Conservation (phyloP, 108 stramenopile species). For the Parmales sp. region DNA sequence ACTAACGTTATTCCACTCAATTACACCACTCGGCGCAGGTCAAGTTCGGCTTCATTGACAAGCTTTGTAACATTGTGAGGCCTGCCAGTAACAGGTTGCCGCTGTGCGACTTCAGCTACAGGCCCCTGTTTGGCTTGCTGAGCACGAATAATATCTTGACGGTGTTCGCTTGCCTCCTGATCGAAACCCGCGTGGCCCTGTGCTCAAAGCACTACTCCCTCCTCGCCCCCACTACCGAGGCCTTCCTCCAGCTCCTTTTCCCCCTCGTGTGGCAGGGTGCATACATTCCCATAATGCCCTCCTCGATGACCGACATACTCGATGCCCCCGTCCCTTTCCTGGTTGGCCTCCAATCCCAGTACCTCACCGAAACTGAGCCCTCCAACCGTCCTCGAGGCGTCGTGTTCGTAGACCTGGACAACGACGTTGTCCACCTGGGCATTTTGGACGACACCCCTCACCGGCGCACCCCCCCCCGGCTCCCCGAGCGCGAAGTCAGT, state of each 20-base stretch:
- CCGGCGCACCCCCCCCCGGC: constrained; percentile 25
- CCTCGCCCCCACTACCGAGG: constrained; percentile 65
- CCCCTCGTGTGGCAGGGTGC: constrained; percentile 77
- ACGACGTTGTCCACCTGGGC: constrained; percentile 58
- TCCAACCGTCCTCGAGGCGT: constrained; percentile 43
- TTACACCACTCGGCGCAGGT: too few species aligned
- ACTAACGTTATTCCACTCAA: background rate
- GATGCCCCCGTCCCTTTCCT: constrained; percentile 83
- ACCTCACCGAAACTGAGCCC: constrained; percentile 33
- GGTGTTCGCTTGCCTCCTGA: constrained; percentile 60
- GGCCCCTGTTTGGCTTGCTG: constrained; percentile 67
- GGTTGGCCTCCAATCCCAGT: constrained; percentile 55
- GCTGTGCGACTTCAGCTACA: constrained; percentile 63
- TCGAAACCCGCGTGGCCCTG: constrained; percentile 56
- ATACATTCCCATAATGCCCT: constrained; percentile 63
- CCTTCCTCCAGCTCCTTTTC: constrained; percentile 65
- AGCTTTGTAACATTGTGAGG: constrained; percentile 38
- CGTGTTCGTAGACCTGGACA: constrained; percentile 69
- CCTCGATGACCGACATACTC: constrained; percentile 60
- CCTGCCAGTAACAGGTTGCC: constrained; percentile 65
- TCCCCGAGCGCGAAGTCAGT: constrained; percentile 48
- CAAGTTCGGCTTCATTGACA: constrained; percentile 29
- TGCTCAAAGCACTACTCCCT: constrained; percentile 51
- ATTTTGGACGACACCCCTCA: constrained; percentile 35
- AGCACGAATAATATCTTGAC: constrained; percentile 55